phyloP scores from a whole-genome alignment of 106 monocot genomes.

The Xerophyta viscosa region DNA sequence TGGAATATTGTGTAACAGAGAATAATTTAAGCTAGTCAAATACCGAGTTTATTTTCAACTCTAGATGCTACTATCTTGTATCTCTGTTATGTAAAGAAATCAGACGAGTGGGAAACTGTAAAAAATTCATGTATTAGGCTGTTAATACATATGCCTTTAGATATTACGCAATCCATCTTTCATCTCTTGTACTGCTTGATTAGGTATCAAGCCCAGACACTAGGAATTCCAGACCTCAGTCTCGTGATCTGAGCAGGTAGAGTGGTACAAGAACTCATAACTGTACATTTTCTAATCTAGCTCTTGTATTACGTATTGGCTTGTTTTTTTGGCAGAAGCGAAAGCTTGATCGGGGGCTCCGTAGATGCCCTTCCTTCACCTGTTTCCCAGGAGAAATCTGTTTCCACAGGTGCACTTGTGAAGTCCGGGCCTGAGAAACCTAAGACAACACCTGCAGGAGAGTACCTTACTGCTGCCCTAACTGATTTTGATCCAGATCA shows the following conservation, averaged over 20 bases:
- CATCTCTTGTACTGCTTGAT: too few species aligned
- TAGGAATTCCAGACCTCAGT: slow-evolving; percentile 9
- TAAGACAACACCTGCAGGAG: slow-evolving; percentile 97
- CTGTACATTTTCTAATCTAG: too few species aligned
- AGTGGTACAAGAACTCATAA: too few species aligned
- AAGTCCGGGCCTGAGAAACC: slow-evolving; percentile 65
- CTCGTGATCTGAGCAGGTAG: slow-evolving; percentile 54
- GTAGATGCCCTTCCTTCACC: slow-evolving; percentile 30
- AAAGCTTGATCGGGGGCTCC: slow-evolving; percentile 31
- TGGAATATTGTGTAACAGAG: too few species aligned
- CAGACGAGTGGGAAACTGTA: too few species aligned
- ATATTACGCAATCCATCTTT: too few species aligned
- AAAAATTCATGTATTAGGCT: too few species aligned
- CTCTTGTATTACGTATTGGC: slow-evolving; percentile 1
- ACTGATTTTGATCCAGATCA: slow-evolving; percentile 95
- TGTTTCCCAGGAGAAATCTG: slow-evolving; percentile 28
- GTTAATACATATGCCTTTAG: too few species aligned
- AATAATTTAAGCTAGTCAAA: too few species aligned
- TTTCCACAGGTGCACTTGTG: slow-evolving; percentile 58
- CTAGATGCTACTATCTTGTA: too few species aligned
- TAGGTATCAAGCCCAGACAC: slow-evolving; percentile 56
- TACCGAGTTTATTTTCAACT: too few species aligned
- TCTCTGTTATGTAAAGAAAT: too few species aligned
- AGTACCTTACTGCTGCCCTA: slow-evolving; percentile 84
- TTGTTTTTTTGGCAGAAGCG: slow-evolving; percentile 31